Evolutionary conservation across 768 basidiomycete species (phyloP), one percentile per base, ranked within the genome.

Genomic region (Holtermannia corniformis): DNA sequence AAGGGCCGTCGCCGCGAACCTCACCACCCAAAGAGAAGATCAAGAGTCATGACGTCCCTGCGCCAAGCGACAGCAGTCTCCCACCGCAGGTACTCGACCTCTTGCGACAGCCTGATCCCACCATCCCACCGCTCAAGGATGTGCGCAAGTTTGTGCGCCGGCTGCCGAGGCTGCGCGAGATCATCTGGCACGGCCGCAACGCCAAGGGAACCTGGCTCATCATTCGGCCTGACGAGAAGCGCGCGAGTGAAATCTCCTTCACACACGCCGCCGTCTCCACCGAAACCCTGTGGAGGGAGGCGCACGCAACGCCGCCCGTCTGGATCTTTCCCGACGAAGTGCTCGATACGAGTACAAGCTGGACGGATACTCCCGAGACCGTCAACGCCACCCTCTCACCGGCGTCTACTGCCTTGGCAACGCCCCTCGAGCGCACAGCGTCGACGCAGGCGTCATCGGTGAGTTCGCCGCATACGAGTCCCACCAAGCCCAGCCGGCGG

Each of bases 131-230:
- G 23, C 20, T 44, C 21, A 48, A 48, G 19, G 60, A 61, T 14
- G 14, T 61, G 22, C 50, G 52, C 10, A 58, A 54, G 44, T 41
- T 61, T 12, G 54, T 51, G 1, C 42, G 54, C 24, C 45, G 51
- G 10, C n/a, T 58, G n/a, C 56, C 60, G 4, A 20, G 37, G 10
- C 45, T 61, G 12, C 19, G 23, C 7, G 13, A 12, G 12, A n/a
- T 61, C 2, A 23, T 20, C 1, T 61, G 56, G 60, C 49, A 41
- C 1, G 59, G 59, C 4, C 24, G 50, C 40, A 54, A 54, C 19
- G 60, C 56, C 10, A 51, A 54, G 50, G 60, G 60, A 12, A n/a
- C 25, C 26, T 61, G 60, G 60, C 21, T 5, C 1, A 49, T 56
- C 49, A 37, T 16, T 37, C 32, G 32, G 10, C 7, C 5, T 7